Base-by-base conservation (phyloP, 306 rosid species). In the Quercus rubra region DNA sequence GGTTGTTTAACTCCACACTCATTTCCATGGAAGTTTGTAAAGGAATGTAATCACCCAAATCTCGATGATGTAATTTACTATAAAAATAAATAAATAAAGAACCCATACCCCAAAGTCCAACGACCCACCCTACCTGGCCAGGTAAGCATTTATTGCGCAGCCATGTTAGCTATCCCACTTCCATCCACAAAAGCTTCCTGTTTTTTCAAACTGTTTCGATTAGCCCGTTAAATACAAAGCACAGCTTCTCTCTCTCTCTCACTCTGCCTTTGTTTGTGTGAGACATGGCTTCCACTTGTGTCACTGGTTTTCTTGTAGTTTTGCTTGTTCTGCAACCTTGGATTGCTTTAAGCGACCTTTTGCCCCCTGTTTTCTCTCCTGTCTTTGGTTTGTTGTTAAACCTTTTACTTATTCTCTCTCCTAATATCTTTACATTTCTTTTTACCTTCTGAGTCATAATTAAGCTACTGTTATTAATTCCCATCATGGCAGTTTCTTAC, bases 251-350 rank as follows among this genome's bases (percentile, higher is more conserved):
- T 62, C 5, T 25, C 63, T 27, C 46, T 7, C 46, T 41, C 46
- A 7, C 46, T 41, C 46, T 0, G 12, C 12, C 3, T 8, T 41
- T 41, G 46, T 1, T 41, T 41, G 51, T 46, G 38, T 59, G 19
- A 58, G 74, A 72, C 46, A 92, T 94, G 98, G 94, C 88, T 55
- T 85, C 77, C 56, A 18, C 74, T 11, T 74, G 14, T 46, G 19
- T 41, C 46, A 7, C 46, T 8, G 46, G 12, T 41, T 41, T 41
- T 41, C 46, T 41, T 8, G 46, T 41, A 25, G 20, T 75, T 31
- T 62, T 87, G 76, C 80, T 89, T 80, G 31, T 78, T 49, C 80
- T 83, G 30, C 92, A 83, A 6, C 87, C 94, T 30, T 81, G 70
- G 55, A 20, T 72, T 18, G 86, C 89, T 56, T 57, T 69, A 28